Evolutionary conservation across 2,329 filamentous ascomycete species (phyloP).

Genomic region (Lomentospora prolificans): DNA sequence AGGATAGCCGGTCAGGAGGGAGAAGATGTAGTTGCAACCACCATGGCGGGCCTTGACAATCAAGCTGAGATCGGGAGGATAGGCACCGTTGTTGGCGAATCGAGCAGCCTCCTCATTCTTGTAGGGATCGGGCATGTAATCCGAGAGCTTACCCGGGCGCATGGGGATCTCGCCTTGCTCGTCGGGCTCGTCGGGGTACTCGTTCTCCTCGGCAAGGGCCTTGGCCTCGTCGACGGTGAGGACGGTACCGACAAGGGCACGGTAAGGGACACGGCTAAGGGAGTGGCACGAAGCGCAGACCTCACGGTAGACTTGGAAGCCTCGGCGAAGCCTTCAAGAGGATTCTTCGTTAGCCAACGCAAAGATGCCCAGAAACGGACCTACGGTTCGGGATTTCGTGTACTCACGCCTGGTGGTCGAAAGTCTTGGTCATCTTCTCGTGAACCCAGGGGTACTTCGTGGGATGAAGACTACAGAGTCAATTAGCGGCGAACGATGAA

Average conservation of each 20-base stretch:
- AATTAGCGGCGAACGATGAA: neutral
- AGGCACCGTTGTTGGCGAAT: conserved; percentile 94
- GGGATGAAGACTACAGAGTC: conserved; percentile 64
- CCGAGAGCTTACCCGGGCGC: conserved; percentile 95
- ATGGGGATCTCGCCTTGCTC: conserved; percentile 97
- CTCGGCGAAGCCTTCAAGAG: conserved; percentile 72
- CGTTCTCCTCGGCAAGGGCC: conserved; percentile 91
- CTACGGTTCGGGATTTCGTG: conserved; percentile 7
- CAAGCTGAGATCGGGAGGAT: conserved; percentile 93
- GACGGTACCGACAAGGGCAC: conserved; percentile 77
- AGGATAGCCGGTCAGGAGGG: conserved; percentile 89
- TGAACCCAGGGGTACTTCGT: conserved; percentile 95
- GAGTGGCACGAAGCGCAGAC: conserved; percentile 98
- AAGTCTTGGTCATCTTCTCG: conserved; percentile 84
- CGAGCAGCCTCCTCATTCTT: conserved; percentile 98
- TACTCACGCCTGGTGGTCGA: conserved; percentile 90
- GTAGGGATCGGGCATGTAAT: conserved; percentile 92
- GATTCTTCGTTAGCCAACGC: too few species aligned
- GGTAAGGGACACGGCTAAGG: conserved; percentile 86
- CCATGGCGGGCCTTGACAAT: conserved; percentile 97
- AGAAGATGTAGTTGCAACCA: conserved; percentile 98
- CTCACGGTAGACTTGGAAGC: conserved; percentile 98
- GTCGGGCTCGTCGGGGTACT: conserved; percentile 97
- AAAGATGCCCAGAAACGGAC: too few species aligned
- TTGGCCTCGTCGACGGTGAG: conserved; percentile 98